These are phyloP conservation scores for Capsicum rhomboideum DNA, from an alignment of 257 asterid genomes.

Conservation along the genomic window DNA sequence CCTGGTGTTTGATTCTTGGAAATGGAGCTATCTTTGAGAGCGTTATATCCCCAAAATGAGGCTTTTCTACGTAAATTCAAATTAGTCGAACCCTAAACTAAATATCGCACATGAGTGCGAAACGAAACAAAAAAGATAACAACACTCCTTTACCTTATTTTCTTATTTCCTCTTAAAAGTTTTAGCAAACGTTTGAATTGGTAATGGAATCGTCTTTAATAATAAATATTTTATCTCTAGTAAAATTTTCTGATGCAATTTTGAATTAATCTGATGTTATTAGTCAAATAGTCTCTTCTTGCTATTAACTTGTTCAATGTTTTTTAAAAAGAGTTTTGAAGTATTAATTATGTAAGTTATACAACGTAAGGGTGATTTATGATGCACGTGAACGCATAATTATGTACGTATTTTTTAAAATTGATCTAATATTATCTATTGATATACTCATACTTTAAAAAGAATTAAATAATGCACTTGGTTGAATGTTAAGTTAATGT, in stretches of 20 bases:
- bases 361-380: too few species aligned
- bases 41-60: background rate
- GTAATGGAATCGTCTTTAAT: background rate
- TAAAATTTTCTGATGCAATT: accelerated
- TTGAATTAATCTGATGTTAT: background rate
- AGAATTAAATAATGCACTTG: too few species aligned
- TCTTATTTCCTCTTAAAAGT: background rate
- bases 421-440: too few species aligned
- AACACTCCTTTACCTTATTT: background rate
- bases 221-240: too few species aligned
- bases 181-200: background rate
- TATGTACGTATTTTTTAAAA: too few species aligned
- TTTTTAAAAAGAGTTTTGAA: too few species aligned
- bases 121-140: background rate
- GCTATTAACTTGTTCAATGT: too few species aligned
- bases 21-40: background rate
- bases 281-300: too few species aligned
- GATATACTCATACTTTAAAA: too few species aligned
- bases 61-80: accelerated
- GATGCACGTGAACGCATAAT: too few species aligned
- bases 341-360: too few species aligned
- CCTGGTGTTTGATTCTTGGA: accelerated
- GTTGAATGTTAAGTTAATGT: too few species aligned
- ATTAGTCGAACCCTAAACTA: background rate
- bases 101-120: background rate